These are phyloP conservation scores for Sporobolomyces phaffii DNA, from an alignment of 768 basidiomycete species.

Conservation along the genomic window DNA sequence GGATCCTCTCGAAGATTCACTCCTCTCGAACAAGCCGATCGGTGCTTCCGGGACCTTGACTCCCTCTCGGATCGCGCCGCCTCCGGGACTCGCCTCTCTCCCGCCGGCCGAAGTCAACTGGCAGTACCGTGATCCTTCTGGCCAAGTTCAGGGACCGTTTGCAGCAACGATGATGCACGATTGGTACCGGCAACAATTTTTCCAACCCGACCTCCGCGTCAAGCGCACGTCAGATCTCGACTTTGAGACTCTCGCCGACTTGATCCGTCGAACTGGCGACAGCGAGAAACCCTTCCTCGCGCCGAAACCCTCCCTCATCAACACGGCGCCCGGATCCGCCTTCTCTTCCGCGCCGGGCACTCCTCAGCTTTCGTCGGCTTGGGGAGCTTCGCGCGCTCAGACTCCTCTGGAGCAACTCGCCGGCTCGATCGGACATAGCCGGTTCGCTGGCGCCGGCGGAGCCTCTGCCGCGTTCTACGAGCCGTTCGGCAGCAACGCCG, in stretches of 20 bases:
- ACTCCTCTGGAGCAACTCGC: slow-evolving; percentile 24
- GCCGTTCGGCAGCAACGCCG: slow-evolving; percentile 25
- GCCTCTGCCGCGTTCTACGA: slow-evolving; percentile 22
- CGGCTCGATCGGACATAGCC: slow-evolving; percentile 17
- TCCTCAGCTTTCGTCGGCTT: slow-evolving; percentile 19
- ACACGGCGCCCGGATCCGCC: slow-evolving; percentile 26
- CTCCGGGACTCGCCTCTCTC: slow-evolving; percentile 16
- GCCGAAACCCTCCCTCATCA: slow-evolving; percentile 28
- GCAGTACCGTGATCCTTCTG: slow-evolving; percentile 43
- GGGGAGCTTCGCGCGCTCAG: slow-evolving; percentile 22
- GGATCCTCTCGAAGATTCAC: slow-evolving; percentile 19
- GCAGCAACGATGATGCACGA: slow-evolving; percentile 49
- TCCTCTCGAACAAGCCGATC: slow-evolving; percentile 18
- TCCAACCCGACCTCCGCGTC: slow-evolving; percentile 45
- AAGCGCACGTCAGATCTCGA: slow-evolving; percentile 44
- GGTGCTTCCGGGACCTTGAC: slow-evolving; percentile 4
- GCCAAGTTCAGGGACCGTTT: slow-evolving; percentile 46
- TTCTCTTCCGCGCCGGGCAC: slow-evolving; percentile 31
- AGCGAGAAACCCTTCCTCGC: slow-evolving; percentile 47
- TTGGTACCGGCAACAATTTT: slow-evolving; percentile 50
- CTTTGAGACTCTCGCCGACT: slow-evolving; percentile 47
- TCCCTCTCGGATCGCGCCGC: not conserved
- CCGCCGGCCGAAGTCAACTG: slow-evolving; percentile 24
- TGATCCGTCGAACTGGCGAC: slow-evolving; percentile 46
- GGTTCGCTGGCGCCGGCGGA: slow-evolving; percentile 5